Evolutionary conservation across 2,329 filamentous ascomycete genomes (phyloP).

Genomic region (Fusarium praegraminearum): DNA sequence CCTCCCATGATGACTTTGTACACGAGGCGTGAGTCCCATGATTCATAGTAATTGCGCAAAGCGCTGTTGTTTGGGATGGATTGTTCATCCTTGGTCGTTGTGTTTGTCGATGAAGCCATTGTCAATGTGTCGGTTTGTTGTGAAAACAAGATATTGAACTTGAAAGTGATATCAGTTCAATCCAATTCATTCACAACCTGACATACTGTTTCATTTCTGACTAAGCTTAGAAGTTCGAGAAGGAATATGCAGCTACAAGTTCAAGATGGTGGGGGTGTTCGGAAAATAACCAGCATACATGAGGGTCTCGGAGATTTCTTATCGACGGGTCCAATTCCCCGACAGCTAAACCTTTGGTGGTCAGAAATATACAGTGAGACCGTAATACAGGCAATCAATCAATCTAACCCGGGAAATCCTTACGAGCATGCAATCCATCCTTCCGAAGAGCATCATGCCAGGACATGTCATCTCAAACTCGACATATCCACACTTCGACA

Average conservation of each 20-base stretch:
- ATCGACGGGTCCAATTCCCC: not conserved
- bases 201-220: not conserved
- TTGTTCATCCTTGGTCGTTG: not conserved
- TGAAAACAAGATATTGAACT: not conserved
- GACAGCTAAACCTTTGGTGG: not conserved
- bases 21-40: slow-evolving; percentile 3
- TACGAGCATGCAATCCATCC: not conserved
- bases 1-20: slow-evolving; percentile 8
- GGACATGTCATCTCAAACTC: not conserved
- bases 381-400: not conserved
- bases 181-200: accelerated
- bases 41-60: slow-evolving; percentile 3
- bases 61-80: not conserved
- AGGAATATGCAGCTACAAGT: not conserved
- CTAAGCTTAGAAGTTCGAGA: not conserved
- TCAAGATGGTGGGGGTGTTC: not conserved
- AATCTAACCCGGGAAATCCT: not conserved
- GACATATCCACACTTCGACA: not conserved
- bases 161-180: not conserved
- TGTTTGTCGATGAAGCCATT: not conserved
- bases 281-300: not conserved
- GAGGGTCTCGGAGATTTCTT: not conserved
- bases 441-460: not conserved
- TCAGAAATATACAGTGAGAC: not conserved
- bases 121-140: not conserved